Base-by-base conservation (phyloP, 2,329 filamentous ascomycete genomes). In the Claviceps quebecensis region DNA sequence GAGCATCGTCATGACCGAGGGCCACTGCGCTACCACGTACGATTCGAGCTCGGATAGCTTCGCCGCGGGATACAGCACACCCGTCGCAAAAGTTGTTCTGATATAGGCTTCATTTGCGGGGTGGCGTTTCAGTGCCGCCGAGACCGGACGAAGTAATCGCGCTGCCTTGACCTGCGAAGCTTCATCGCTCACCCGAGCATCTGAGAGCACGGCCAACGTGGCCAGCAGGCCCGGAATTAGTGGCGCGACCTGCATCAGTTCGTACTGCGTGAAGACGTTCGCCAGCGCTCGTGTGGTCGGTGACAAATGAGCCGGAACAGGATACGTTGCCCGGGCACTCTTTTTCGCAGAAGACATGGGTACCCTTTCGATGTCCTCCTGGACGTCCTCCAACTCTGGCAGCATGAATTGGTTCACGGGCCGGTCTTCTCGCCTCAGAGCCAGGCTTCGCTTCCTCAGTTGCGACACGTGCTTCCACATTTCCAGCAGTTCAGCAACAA, bases 401-500 rank as follows among this genome's bases (percentile, higher is more conserved):
- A 69, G 52, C 47, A 61, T 60, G 45, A 68, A 68, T 5, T 53
- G 56, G 3, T 59, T 50, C 1, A 50, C 47, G 3, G 47, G 16
- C 5, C 34, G 6, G 4, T 29, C 19, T 14, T 56, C 44, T 5
- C 11, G 49, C 49, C 26, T 14, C 17, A 34, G n/a, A 6, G 51
- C 36, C 43, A 65, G 62, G n/a, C 61, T 60, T 5, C 48, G 53
- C 11, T 67, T 60, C 43, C 57, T 61, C 40, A 69, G 55, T 48
- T 65, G 63, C 1, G 68, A 67, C 14, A 69, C 53, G 51, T 67
- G 64, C 56, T 63, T 62, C 68, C 68, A 70, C 49, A 69, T 52
- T 13, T 59, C 58, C 34, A 67, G 40, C 4, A 69, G 57, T 53
- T 69, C 65, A 0, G 58, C 50, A 41, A 63, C 47, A 17, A 65